phyloP scores from a whole-genome alignment of 106 monocot species.

The Posidonia australis region DNA sequence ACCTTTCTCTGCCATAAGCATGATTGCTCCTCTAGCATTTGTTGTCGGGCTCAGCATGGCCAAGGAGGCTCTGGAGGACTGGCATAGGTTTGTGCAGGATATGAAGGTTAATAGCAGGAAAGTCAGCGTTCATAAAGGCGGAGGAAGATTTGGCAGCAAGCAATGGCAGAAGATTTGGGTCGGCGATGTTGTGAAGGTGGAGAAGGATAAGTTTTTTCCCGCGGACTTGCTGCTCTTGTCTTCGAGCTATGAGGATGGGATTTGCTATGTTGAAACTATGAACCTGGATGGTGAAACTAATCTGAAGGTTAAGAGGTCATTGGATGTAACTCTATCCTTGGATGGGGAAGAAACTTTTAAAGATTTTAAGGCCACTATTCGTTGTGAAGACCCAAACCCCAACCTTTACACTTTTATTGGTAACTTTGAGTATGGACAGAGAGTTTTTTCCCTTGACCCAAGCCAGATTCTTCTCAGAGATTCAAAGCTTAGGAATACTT shows the following conservation, averaged over 20 bases:
- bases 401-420: constrained; percentile 83
- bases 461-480: constrained; percentile 86
- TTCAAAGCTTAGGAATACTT: constrained; percentile 89
- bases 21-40: constrained; percentile 63
- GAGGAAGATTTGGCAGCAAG: constrained; percentile 46
- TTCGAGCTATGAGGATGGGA: constrained; percentile 85
- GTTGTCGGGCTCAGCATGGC: constrained; percentile 81
- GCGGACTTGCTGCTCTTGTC: constrained; percentile 80
- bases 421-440: constrained; percentile 72
- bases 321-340: constrained; percentile 66
- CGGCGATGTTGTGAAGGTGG: constrained; percentile 75
- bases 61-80: constrained; percentile 86
- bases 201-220: constrained; percentile 85
- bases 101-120: constrained; percentile 82
- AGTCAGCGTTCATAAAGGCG: constrained; percentile 39
- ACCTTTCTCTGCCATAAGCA: constrained; percentile 57
- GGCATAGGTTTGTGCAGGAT: constrained; percentile 72
- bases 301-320: constrained; percentile 81
- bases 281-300: constrained; percentile 97
- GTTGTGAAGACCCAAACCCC: constrained; percentile 88
- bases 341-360: constrained; percentile 62
- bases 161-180: constrained; percentile 62
- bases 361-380: constrained; percentile 57
- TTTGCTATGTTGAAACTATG: constrained; percentile 99
- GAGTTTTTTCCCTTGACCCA: constrained; percentile 66